A percentile compares a stretch with the other conserved stretches of the same genome.
These are phyloP conservation scores for Metrosideros polymorpha DNA, from an alignment of 441 rosid species.

Conservation along the genomic window DNA sequence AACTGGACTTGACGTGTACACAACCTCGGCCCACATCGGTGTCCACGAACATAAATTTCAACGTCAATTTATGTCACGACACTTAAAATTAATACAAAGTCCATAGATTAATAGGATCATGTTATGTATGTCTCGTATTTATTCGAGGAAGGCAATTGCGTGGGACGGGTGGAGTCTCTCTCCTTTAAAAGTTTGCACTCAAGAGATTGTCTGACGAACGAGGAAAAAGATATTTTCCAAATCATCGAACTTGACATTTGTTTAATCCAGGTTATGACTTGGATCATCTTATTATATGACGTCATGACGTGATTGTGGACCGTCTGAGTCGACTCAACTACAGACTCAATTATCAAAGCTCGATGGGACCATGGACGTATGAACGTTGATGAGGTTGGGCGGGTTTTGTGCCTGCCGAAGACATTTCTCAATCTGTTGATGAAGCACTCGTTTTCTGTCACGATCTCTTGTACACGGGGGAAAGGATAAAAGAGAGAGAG, in stretches of 20 bases:
- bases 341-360: too few species aligned
- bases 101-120: background rate
- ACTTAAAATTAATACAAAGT: background rate
- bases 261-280: background rate
- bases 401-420: background rate
- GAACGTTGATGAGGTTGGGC: background rate
- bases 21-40: background rate
- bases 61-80: background rate
- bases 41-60: background rate
- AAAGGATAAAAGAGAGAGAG: background rate
- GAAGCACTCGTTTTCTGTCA: background rate
- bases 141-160: background rate
- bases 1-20: background rate
- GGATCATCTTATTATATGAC: background rate
- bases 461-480: background rate
- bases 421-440: background rate
- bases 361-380: too few species aligned
- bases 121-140: background rate
- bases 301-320: background rate
- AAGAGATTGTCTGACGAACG: too few species aligned
- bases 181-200: background rate
- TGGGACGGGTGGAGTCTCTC: background rate
- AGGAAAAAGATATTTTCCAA: background rate
- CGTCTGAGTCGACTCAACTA: too few species aligned
- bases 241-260: background rate